Conservation (phyloP, 352 stramenopile genomes). For the Bremia lactucae region DNA sequence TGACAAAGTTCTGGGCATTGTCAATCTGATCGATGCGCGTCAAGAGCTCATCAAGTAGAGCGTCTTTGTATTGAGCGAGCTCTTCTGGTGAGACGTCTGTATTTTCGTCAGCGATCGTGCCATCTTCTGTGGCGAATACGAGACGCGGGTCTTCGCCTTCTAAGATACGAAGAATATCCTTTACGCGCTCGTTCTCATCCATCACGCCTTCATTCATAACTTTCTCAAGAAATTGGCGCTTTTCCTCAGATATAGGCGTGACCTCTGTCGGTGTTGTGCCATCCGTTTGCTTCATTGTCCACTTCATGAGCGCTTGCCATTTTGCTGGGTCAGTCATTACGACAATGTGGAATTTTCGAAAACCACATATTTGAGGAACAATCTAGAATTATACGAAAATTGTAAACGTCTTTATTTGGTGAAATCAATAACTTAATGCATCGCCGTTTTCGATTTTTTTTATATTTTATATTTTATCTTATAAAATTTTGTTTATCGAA, state of each 20-base stretch:
- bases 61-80: conserved; percentile 70
- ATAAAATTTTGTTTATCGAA: too few relatives aligned
- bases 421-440: too few relatives aligned
- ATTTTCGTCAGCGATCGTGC: conserved; percentile 23
- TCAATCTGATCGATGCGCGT: conserved; percentile 82
- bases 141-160: conserved; percentile 59
- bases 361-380: background rate
- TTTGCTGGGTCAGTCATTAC: conserved; percentile 57
- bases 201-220: conserved; percentile 80
- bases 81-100: conserved; percentile 43
- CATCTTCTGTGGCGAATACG: conserved; percentile 48
- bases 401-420: too few relatives aligned
- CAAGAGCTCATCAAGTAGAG: conserved; percentile 74
- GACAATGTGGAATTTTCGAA: background rate
- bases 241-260: conserved; percentile 67
- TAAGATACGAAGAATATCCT: conserved; percentile 76
- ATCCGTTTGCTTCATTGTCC: conserved; percentile 83
- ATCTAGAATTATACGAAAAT: background rate
- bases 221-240: conserved; percentile 68
- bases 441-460: too few relatives aligned
- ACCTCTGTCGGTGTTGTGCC: conserved; percentile 53
- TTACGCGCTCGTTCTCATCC: conserved; percentile 77
- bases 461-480: too few relatives aligned
- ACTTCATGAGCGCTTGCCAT: conserved; percentile 82
- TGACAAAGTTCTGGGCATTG: conserved; percentile 83